Base-by-base conservation (phyloP, 129 eudicot species). In the Tanacetum coccineum region DNA sequence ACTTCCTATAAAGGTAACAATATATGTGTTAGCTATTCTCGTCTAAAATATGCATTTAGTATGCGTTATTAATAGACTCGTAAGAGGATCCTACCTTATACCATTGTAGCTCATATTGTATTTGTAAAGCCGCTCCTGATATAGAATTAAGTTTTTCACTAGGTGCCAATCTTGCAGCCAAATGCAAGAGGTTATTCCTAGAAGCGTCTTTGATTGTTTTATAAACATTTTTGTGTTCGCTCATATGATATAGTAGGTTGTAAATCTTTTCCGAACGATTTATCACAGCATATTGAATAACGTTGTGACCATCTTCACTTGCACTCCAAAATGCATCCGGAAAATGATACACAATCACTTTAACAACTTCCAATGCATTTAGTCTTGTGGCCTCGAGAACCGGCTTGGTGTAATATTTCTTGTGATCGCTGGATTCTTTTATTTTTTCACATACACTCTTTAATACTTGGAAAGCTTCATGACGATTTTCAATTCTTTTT, bases 81-180 rank as follows among this genome's bases (percentile, higher is more conserved):
- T 32, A 32, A 21, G 8, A 21, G 64, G 26, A 6, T 3, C 9
- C 4, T 32, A 60, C 45, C 46, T 60, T n/a, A 26, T 19, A 60
- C 65, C 20, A n/a, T 32, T 26, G 65, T 26, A 26, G 45, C 21
- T 55, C 60, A 55, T 20, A 25, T 55, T 10, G 32, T 55, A 55
- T 9, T 20, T 55, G 60, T 55, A 55, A 55, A 20, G 60, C 60
- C 32, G 60, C 60, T 5, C 60, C 60, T 55, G 60, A 20, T 55
- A 20, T 32, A 4, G 7, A 21, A 60, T 32, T 30, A 20, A 60
- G 5, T 30, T 32, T 60, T 9, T 60, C 11, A 4, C 13, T 6
- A 8, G 65, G 65, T 30, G 65, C 47, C 22, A 60, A 32, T 60
- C 14, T 60, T 60, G 46, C 65, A 28, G 65, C 65, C 22, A 60